These are phyloP conservation scores for Termitomyces sp. DNA, from an alignment of 768 basidiomycete genomes.

Conservation along the genomic window DNA sequence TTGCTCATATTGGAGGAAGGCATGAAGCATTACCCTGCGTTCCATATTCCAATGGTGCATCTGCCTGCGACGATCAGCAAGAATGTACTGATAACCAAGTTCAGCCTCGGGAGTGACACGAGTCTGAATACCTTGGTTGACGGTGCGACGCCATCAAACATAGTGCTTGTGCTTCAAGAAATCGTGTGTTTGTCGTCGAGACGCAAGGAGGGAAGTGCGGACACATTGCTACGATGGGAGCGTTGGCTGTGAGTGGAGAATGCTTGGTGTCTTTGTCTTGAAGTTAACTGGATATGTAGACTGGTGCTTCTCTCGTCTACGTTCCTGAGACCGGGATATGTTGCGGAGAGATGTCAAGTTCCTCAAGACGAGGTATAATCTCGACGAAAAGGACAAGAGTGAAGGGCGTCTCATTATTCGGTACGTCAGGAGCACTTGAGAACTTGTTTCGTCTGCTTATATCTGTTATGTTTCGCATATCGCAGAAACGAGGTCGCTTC, in stretches of 20 bases:
- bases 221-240: constrained; percentile 93
- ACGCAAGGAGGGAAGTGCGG: constrained; percentile 97
- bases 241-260: constrained; percentile 73
- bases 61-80: constrained; percentile 97
- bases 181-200: constrained; percentile 96
- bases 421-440: constrained; percentile 37
- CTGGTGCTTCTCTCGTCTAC: constrained; percentile 90
- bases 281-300: constrained; percentile 34
- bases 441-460: background rate
- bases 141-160: constrained; percentile 98
- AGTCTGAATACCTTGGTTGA: constrained; percentile 95
- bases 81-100: constrained; percentile 96
- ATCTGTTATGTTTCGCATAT: background rate
- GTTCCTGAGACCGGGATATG: constrained; percentile 84
- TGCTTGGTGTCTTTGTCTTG: background rate
- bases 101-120: constrained; percentile 93
- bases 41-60: constrained; percentile 95
- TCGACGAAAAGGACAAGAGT: constrained; percentile 84
- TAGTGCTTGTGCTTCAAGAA: constrained; percentile 92
- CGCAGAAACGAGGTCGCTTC: constrained; percentile 83
- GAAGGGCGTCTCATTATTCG: constrained; percentile 93
- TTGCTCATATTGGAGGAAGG: constrained; percentile 76
- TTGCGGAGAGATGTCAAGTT: constrained; percentile 83
- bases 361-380: constrained; percentile 76
- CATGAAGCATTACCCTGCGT: constrained; percentile 78